These are phyloP conservation scores for Rhizoclosmatium sp. DNA, from an alignment of 192 early-diverging fungal species.

Conservation along the genomic window DNA sequence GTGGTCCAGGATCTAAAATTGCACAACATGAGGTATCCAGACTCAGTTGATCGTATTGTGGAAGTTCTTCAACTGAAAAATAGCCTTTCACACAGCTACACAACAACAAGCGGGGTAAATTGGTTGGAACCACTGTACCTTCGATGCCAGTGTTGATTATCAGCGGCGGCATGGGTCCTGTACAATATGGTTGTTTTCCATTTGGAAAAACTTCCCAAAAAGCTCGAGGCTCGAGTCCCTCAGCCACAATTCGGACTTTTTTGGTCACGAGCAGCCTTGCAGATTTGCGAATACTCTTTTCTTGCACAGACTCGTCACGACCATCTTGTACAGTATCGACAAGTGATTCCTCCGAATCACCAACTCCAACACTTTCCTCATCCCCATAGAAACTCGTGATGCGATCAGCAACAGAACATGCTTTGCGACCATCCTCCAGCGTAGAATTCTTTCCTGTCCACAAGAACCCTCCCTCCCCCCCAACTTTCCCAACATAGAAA, in stretches of 20 bases:
- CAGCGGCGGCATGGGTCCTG: slow-evolving; percentile 36
- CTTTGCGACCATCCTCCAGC: slow-evolving; percentile 46
- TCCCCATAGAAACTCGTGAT: slow-evolving; percentile 27
- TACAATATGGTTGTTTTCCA: neutral
- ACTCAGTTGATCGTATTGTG: slow-evolving; percentile 52
- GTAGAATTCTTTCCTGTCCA: slow-evolving; percentile 55
- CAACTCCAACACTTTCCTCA: neutral
- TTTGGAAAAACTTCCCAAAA: slow-evolving; percentile 32
- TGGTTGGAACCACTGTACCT: neutral
- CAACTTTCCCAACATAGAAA: slow-evolving; percentile 46
- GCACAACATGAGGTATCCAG: slow-evolving; percentile 50
- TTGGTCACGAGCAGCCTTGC: neutral
- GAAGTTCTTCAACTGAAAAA: slow-evolving; percentile 53
- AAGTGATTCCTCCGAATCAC: neutral
- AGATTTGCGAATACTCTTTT: neutral
- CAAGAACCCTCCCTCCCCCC: slow-evolving; percentile 35
- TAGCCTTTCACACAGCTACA: slow-evolving; percentile 56
- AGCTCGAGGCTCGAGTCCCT: slow-evolving; percentile 39
- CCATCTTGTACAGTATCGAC: too few species aligned
- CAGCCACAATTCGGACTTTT: slow-evolving; percentile 4
- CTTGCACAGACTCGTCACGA: neutral
- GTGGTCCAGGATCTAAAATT: slow-evolving; percentile 60
- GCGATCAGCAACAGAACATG: slow-evolving; percentile 26
- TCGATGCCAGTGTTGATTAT: neutral
- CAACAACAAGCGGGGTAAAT: slow-evolving; percentile 49